phyloP scores from a whole-genome alignment of 2,329 filamentous ascomycete species.

The Talaromyces pinophilus region DNA sequence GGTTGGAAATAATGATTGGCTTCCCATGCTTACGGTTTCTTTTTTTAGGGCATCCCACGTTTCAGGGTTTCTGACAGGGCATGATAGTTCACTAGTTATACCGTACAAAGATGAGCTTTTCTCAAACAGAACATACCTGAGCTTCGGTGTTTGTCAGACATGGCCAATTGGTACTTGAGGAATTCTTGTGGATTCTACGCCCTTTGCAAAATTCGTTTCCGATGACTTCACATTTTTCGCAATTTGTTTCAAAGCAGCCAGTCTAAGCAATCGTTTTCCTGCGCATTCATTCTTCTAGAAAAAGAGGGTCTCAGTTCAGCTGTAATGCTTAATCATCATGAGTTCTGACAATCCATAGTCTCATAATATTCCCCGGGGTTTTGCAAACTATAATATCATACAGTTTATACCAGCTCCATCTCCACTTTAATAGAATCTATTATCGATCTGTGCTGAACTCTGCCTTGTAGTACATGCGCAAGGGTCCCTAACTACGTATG shows the following conservation, averaged over 20 bases:
- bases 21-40: not conserved
- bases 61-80: not conserved
- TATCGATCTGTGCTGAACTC: conserved; percentile 3
- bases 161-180: not conserved
- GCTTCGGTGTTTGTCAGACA: not conserved
- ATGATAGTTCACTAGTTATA: not conserved
- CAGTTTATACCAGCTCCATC: not conserved
- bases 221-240: not conserved
- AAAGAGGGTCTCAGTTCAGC: not conserved
- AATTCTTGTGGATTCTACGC: not conserved
- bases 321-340: not conserved
- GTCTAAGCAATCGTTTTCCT: not conserved
- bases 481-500: no score
- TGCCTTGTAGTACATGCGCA: not conserved
- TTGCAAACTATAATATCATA: not conserved
- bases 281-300: not conserved
- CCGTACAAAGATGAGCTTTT: not conserved
- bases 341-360: not conserved
- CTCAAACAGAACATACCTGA: not conserved
- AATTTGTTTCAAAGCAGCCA: not conserved
- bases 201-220: not conserved
- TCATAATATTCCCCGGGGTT: conserved; percentile 2
- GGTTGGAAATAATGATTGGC: not conserved
- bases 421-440: not conserved
- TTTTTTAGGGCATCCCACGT: conserved; percentile 9